Percentiles rank a stretch among this genome's conserved stretches.
These are phyloP conservation scores for Chionographis japonica DNA, from an alignment of 106 monocot species.

Conservation along the genomic window DNA sequence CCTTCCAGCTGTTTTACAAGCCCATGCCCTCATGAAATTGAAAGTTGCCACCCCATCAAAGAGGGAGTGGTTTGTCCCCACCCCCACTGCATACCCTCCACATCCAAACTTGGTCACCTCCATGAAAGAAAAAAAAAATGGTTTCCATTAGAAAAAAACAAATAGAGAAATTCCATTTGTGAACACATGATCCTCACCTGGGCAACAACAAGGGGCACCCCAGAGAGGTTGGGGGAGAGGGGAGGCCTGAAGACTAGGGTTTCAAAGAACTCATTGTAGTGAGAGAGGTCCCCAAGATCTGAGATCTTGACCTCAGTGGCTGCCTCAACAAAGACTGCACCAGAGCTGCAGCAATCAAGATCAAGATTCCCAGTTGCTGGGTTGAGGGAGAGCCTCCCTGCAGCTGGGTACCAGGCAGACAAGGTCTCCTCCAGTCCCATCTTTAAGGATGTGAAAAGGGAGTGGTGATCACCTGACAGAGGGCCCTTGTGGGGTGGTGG, in stretches of 20 bases:
- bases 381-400: slow-evolving; percentile 33
- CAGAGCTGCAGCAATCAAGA: slow-evolving; percentile 24
- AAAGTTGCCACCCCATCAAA: slow-evolving; percentile 42
- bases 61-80: slow-evolving; percentile 46
- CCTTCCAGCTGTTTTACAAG: slow-evolving; percentile 10
- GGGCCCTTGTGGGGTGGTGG: slow-evolving; percentile 3
- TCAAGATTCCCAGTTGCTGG: slow-evolving; percentile 23
- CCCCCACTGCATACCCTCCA: slow-evolving; percentile 48
- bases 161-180: neutral
- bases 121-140: neutral
- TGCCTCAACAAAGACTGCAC: slow-evolving; percentile 40
- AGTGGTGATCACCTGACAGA: neutral
- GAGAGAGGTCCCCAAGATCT: slow-evolving; percentile 45
- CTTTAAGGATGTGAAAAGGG: slow-evolving; percentile 23
- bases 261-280: slow-evolving; percentile 23
- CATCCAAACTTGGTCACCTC: slow-evolving; percentile 45
- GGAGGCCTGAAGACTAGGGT: slow-evolving; percentile 18
- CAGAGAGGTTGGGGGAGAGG: slow-evolving; percentile 11
- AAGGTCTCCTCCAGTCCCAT: slow-evolving; percentile 33
- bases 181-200: slow-evolving; percentile 20
- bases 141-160: neutral
- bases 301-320: slow-evolving; percentile 17
- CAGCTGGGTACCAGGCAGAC: slow-evolving; percentile 47
- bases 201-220: slow-evolving; percentile 43
- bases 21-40: slow-evolving; percentile 45